Evolutionary conservation across 2,329 filamentous ascomycete genomes (phyloP).

Genomic region (Aspergillus hortae): DNA sequence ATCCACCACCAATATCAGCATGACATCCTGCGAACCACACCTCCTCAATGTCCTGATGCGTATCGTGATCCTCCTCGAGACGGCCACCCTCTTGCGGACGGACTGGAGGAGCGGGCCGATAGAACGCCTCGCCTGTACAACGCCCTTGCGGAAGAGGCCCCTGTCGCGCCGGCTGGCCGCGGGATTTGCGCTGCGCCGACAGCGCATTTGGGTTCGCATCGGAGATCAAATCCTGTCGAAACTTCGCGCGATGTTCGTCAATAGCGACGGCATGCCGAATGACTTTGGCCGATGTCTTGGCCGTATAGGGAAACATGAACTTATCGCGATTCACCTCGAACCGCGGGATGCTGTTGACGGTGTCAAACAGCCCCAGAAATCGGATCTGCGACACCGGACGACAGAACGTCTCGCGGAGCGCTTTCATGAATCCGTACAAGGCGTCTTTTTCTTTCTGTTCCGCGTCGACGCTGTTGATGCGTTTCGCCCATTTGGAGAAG

Average conservation of each 20-base stretch:
- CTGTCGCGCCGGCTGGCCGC: not conserved
- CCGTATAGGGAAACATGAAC: slow-evolving; percentile 53
- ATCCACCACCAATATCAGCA: slow-evolving; percentile 71
- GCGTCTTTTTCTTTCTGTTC: not conserved
- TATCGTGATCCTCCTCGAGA: not conserved
- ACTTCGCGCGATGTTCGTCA: slow-evolving; percentile 51
- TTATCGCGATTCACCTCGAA: not conserved
- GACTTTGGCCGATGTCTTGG: slow-evolving; percentile 25
- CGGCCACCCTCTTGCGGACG: not conserved
- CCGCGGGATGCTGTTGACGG: not conserved
- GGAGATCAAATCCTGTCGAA: slow-evolving; percentile 48
- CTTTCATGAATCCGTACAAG: not conserved
- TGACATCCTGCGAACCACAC: slow-evolving; percentile 70
- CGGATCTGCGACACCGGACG: not conserved
- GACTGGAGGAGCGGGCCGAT: slow-evolving; percentile 3
- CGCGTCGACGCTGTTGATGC: not conserved
- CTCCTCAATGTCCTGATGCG: slow-evolving; percentile 60
- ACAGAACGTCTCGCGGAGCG: slow-evolving; percentile 3
- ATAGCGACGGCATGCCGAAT: slow-evolving; percentile 52
- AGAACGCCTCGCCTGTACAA: slow-evolving; percentile 6
- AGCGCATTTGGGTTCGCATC: slow-evolving; percentile 29
- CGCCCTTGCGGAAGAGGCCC: not conserved
- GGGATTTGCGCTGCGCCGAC: slow-evolving; percentile 18
- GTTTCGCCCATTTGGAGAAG: slow-evolving; percentile 57
- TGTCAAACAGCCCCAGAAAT: slow-evolving; percentile 26